Conservation (phyloP, 192 early-diverging fungal species). For the Pilobolus umbonatus region DNA sequence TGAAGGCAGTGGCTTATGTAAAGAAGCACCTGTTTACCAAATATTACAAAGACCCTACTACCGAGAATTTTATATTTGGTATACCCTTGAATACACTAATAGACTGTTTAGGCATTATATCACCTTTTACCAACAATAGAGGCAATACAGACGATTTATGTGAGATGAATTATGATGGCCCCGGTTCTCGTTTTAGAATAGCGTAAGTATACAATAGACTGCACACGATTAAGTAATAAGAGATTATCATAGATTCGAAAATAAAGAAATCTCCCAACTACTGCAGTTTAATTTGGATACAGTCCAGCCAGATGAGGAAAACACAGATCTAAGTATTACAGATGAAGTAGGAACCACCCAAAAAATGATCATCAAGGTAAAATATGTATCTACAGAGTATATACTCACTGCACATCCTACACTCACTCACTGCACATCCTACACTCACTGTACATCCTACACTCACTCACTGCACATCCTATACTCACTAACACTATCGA, state of each 20-base stretch:
- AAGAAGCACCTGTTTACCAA: slow-evolving; percentile 1
- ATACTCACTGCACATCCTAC: too few species aligned
- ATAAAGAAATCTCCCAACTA: neutral
- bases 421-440: too few species aligned
- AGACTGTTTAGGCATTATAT: neutral
- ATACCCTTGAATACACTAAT: neutral
- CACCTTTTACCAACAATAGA: neutral
- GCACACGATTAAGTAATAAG: neutral
- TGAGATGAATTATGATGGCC: slow-evolving; percentile 17
- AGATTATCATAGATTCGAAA: neutral
- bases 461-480: too few species aligned
- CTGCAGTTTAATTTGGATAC: slow-evolving; percentile 7
- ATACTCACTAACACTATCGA: neutral
- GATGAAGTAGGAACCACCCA: neutral
- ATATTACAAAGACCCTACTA: neutral
- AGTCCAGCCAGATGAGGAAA: slow-evolving; percentile 15
- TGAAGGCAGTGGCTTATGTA: slow-evolving; percentile 9
- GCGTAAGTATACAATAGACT: neutral
- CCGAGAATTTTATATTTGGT: neutral
- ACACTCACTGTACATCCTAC: too few species aligned
- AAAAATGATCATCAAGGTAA: slow-evolving; percentile 15
- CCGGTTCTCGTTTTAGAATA: slow-evolving; percentile 3
- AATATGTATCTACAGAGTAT: neutral
- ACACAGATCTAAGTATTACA: neutral
- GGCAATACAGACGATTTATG: slow-evolving; percentile 6